Conservation (phyloP, 345 rosid genomes). For the Noccaea bulbosa region DNA sequence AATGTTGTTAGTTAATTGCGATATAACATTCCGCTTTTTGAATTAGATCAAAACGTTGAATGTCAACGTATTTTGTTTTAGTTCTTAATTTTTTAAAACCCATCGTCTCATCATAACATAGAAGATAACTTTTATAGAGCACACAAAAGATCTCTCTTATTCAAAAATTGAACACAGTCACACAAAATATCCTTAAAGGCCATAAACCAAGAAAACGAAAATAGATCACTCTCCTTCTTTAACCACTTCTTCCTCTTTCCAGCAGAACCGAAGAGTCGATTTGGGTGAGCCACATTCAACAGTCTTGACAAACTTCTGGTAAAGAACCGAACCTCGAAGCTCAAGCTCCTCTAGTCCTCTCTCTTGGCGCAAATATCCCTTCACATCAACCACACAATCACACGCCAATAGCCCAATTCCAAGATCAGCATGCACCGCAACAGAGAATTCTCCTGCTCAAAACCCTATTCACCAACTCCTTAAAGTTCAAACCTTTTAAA, state of each 20-base stretch:
- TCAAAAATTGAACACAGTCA: conserved; percentile 7
- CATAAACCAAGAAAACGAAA: not conserved
- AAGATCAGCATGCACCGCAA: conserved; percentile 68
- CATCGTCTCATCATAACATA: not conserved
- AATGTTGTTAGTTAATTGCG: not conserved
- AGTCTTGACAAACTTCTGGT: conserved; percentile 51
- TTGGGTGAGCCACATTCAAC: conserved; percentile 52
- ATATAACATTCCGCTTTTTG: not conserved
- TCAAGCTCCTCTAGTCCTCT: no score
- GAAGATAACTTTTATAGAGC: no score
- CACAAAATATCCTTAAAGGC: not conserved
- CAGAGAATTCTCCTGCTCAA: conserved; percentile 64
- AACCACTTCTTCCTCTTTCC: conserved; percentile 56
- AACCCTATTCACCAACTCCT: conserved; percentile 61
- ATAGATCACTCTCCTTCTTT: conserved; percentile 46
- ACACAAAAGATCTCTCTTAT: no score
- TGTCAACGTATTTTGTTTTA: no score
- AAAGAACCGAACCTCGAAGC: conserved; percentile 58
- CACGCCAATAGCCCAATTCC: no score
- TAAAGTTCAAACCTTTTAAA: conserved; percentile 44
- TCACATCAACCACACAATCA: no score
- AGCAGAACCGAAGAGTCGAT: conserved; percentile 58
- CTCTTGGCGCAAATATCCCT: no score
- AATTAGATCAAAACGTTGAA: no score
- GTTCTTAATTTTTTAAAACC: no score